phyloP scores from a whole-genome alignment of 345 rosid genomes.

The Tarenaya hassleriana region DNA sequence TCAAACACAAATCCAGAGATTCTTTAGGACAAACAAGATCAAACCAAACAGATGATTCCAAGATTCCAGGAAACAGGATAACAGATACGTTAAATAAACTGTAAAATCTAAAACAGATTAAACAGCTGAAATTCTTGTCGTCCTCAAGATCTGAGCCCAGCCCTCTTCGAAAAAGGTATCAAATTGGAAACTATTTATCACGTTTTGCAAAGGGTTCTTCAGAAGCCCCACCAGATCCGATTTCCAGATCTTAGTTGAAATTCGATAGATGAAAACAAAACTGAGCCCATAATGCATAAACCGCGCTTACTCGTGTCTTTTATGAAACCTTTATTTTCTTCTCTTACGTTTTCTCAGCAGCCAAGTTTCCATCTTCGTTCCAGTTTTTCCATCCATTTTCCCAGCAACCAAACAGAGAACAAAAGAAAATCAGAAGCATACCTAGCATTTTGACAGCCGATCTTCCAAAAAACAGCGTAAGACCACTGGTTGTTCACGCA shows the following conservation, averaged over 20 bases:
- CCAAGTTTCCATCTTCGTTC: neutral
- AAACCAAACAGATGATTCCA: slow-evolving; percentile 68
- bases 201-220: no score
- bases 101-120: no score
- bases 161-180: neutral
- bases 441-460: slow-evolving; percentile 86
- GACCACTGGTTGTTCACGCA: slow-evolving; percentile 73
- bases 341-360: no score
- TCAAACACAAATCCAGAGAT: slow-evolving; percentile 38
- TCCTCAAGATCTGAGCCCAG: slow-evolving; percentile 31
- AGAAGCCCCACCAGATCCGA: no score
- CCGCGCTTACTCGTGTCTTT: no score
- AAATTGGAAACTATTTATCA: slow-evolving; percentile 1
- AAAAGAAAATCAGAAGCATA: slow-evolving; percentile 25
- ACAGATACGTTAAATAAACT: neutral
- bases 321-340: no score
- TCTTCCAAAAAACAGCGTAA: slow-evolving; percentile 96
- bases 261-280: no score
- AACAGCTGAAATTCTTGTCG: slow-evolving; percentile 3
- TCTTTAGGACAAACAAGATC: slow-evolving; percentile 56
- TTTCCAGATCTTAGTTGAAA: no score
- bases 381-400: no score
- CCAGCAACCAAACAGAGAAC: slow-evolving; percentile 11
- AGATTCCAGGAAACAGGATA: slow-evolving; percentile 25
- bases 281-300: no score